Evolutionary conservation across 495 filamentous ascomycete species (phyloP).

Genomic region (Neurospora sp.): DNA sequence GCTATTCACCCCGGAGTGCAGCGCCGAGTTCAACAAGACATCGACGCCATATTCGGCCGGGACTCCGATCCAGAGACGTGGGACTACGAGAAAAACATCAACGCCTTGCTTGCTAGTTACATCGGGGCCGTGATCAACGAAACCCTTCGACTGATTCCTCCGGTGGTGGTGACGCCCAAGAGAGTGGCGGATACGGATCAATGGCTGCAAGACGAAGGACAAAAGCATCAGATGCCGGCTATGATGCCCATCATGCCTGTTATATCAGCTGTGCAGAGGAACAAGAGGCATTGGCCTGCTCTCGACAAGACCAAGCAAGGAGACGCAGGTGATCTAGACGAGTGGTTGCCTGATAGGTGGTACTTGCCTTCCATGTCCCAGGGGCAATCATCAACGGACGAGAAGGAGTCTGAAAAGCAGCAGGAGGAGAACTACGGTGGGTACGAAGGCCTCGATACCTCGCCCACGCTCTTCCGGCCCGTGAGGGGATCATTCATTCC

Average conservation of each 20-base stretch:
- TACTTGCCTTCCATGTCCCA: conserved; percentile 17
- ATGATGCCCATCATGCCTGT: conserved; percentile 26
- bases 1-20: conserved; percentile 50
- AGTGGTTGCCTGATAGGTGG: conserved; percentile 39
- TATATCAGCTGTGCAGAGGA: conserved; percentile 40
- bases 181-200: conserved; percentile 40
- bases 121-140: conserved; percentile 61
- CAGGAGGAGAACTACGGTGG: conserved; percentile 47
- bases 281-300: conserved; percentile 55
- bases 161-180: conserved; percentile 54
- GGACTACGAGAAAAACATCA: conserved; percentile 52
- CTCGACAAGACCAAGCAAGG: conserved; percentile 22
- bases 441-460: conserved; percentile 43
- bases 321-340: conserved; percentile 32
- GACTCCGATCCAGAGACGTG: conserved; percentile 41
- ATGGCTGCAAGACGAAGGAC: conserved; percentile 22
- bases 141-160: conserved; percentile 52
- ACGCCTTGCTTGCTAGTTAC: conserved; percentile 48
- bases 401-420: conserved; percentile 16
- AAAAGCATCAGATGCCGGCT: conserved; percentile 39
- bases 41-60: conserved; percentile 44
- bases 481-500: conserved; percentile 57
- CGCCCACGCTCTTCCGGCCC: conserved; percentile 46
- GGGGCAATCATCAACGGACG: background rate
- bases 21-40: conserved; percentile 47